Evolutionary conservation across 1,284 basidiomycete species (phyloP).

Genomic region (Puccinia polysora): DNA sequence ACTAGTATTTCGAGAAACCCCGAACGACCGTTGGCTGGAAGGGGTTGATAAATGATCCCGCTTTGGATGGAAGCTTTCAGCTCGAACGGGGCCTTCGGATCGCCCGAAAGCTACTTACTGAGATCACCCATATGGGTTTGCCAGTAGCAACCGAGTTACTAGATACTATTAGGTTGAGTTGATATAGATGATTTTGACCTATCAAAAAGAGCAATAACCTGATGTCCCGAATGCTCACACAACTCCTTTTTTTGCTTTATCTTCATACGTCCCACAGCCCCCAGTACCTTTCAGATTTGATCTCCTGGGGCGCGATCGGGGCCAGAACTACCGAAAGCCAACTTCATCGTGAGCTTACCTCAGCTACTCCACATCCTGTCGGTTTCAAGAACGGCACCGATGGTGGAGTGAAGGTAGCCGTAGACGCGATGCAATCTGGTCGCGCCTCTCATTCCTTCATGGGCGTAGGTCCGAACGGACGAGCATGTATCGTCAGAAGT

Average conservation of each 20-base stretch:
- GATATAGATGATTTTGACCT: conserved; percentile 6
- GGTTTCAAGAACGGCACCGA: conserved; percentile 62
- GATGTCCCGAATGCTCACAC: conserved; percentile 51
- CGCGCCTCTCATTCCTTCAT: conserved; percentile 82
- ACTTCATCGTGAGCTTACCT: conserved; percentile 70
- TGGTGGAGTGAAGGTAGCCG: conserved; percentile 56
- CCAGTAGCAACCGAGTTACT: conserved; percentile 54
- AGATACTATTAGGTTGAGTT: conserved; percentile 56
- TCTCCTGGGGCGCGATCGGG: conserved; percentile 96
- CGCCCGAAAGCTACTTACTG: conserved; percentile 79
- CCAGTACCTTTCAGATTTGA: conserved; percentile 91
- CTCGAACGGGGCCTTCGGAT: conserved; percentile 95
- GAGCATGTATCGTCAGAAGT: conserved; percentile 86
- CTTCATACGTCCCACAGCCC: conserved; percentile 57
- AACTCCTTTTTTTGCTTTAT: conserved; percentile 61
- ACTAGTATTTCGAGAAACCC: conserved; percentile 63
- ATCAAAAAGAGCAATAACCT: background rate
- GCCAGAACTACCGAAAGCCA: conserved; percentile 96
- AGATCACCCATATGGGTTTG: conserved; percentile 68
- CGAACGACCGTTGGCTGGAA: conserved; percentile 98
- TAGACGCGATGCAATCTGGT: conserved; percentile 86
- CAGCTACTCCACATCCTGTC: conserved; percentile 82
- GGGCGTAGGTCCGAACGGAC: conserved; percentile 82
- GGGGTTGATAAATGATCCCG: conserved; percentile 92
- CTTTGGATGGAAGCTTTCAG: conserved; percentile 73